phyloP scores from a whole-genome alignment of 2,329 filamentous ascomycete species.

The Ambrosiella beaveri region DNA sequence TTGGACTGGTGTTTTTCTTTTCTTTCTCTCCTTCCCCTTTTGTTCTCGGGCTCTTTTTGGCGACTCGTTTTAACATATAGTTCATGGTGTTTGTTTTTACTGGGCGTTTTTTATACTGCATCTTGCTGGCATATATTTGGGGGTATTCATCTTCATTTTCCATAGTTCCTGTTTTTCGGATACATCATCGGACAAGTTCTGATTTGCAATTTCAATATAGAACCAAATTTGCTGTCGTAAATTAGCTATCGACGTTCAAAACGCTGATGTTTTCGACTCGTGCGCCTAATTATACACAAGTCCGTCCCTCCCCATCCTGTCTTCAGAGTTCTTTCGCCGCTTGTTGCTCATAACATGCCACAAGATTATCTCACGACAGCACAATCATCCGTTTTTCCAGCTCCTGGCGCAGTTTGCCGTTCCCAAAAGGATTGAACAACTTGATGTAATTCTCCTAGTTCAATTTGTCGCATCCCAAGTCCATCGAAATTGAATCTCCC shows the following conservation, averaged over 20 bases:
- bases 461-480: too few relatives aligned
- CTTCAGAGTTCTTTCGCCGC: too few relatives aligned
- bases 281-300: too few relatives aligned
- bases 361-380: too few relatives aligned
- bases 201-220: neutral
- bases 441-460: too few relatives aligned
- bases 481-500: too few relatives aligned
- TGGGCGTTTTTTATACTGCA: slow-evolving; percentile 6
- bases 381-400: too few relatives aligned
- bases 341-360: too few relatives aligned
- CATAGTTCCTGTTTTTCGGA: neutral
- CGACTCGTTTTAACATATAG: neutral
- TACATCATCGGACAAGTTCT: neutral
- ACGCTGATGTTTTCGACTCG: too few relatives aligned
- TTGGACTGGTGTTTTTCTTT: neutral
- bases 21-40: neutral
- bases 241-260: neutral
- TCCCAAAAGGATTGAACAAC: too few relatives aligned
- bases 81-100: neutral
- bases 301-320: too few relatives aligned
- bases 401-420: too few relatives aligned
- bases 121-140: slow-evolving; percentile 8
- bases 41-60: neutral
- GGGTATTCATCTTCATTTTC: slow-evolving; percentile 2
- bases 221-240: neutral